Percentiles rank a stretch among this genome's conserved stretches.
phyloP scores from a whole-genome alignment of 192 early-diverging fungal genomes.

The Umbelopsis ramanniana region DNA sequence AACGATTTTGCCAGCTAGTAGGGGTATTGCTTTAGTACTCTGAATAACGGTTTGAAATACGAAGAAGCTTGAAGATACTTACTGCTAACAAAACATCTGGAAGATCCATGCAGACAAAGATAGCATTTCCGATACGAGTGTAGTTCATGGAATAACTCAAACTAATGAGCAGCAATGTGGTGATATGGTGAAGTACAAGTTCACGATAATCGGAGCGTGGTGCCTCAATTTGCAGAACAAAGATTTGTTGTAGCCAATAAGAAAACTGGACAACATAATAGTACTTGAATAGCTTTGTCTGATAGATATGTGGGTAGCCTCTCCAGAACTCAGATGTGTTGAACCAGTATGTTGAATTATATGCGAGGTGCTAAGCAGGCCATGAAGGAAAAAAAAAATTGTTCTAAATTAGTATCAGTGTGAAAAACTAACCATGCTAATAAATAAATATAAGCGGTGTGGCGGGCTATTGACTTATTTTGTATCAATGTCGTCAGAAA shows the following conservation, averaged over 20 bases:
- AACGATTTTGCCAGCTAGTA: constrained; percentile 72
- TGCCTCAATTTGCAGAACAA: constrained; percentile 60
- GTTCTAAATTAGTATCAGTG: too few species aligned
- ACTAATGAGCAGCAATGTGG: constrained; percentile 60
- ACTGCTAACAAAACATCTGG: constrained; percentile 65
- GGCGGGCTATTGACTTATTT: too few species aligned
- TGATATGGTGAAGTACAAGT: constrained; percentile 61
- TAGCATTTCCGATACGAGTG: constrained; percentile 62
- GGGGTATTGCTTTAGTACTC: constrained; percentile 1
- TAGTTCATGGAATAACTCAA: constrained; percentile 63
- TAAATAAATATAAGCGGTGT: too few species aligned
- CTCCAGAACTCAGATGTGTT: constrained; percentile 57
- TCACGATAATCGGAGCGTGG: constrained; percentile 64
- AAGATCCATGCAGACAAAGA: constrained; percentile 70
- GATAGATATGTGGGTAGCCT: constrained; percentile 56
- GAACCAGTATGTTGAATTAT: constrained; percentile 66
- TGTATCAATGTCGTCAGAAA: too few species aligned
- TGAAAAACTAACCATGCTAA: too few species aligned
- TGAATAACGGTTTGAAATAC: neutral
- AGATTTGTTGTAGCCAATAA: constrained; percentile 66
- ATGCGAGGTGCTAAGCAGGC: constrained; percentile 57
- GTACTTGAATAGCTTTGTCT: constrained; percentile 52
- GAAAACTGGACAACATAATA: constrained; percentile 64
- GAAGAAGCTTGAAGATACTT: constrained; percentile 31
- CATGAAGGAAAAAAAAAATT: too few species aligned